These are phyloP conservation scores for Cucumis hystrix DNA, from an alignment of 306 rosid genomes.

Conservation along the genomic window DNA sequence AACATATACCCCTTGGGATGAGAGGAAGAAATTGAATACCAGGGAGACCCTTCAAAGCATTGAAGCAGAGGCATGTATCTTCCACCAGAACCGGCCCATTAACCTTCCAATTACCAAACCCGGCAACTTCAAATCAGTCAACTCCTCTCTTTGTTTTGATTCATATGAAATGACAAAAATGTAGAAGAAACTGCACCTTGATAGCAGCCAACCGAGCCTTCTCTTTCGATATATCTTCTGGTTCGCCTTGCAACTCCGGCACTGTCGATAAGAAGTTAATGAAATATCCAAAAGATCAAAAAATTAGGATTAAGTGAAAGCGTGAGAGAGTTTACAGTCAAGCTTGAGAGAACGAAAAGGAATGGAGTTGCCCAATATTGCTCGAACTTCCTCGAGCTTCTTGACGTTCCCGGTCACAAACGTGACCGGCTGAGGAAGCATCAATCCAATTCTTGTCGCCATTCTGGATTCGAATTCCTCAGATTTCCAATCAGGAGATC, in stretches of 20 bases:
- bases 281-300: neutral
- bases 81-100: conserved; percentile 95
- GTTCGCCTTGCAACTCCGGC: conserved; percentile 97
- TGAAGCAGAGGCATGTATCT: conserved; percentile 97
- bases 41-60: conserved; percentile 94
- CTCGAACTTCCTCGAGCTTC: conserved; percentile 97
- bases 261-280: conserved; percentile 19
- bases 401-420: conserved; percentile 94
- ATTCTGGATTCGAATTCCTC: conserved; percentile 11
- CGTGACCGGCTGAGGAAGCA: conserved; percentile 78
- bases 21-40: conserved; percentile 24
- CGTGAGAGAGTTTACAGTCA: conserved; percentile 35
- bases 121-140: neutral
- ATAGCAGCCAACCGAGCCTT: conserved; percentile 83
- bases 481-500: neutral
- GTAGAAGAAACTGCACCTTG: conserved; percentile 39
- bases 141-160: neutral
- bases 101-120: conserved; percentile 33
- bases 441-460: conserved; percentile 36
- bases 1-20: neutral
- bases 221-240: conserved; percentile 89
- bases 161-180: neutral
- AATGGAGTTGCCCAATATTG: conserved; percentile 73
- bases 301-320: neutral
- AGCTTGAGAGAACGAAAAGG: conserved; percentile 88